A percentile compares a stretch with the other conserved stretches of the same genome.
These are phyloP conservation scores for Agaricus sinodeliciosus DNA, from an alignment of 768 basidiomycete species.

Conservation along the genomic window DNA sequence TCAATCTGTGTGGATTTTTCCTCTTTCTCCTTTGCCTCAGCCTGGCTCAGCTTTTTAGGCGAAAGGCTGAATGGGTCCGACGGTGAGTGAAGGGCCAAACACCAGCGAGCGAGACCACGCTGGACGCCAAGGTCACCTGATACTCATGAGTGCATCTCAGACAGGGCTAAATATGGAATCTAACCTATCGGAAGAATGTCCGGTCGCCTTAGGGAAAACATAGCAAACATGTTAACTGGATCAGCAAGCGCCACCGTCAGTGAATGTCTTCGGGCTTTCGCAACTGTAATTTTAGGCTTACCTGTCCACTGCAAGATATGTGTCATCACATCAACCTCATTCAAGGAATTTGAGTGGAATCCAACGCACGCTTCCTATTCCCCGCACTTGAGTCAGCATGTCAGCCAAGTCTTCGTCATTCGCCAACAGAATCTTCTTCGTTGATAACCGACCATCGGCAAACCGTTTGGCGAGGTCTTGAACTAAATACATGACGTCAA, in stretches of 20 bases:
- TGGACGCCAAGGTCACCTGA: slow-evolving; percentile 84
- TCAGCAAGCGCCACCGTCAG: slow-evolving; percentile 6
- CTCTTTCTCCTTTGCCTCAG: slow-evolving; percentile 9
- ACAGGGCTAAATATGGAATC: slow-evolving; percentile 4
- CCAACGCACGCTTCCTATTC: slow-evolving; percentile 62
- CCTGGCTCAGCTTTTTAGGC: slow-evolving; percentile 37
- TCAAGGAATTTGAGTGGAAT: background rate
- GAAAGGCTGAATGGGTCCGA: slow-evolving; percentile 40
- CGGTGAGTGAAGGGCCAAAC: slow-evolving; percentile 54
- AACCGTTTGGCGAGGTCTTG: slow-evolving; percentile 76
- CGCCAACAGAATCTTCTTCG: slow-evolving; percentile 61
- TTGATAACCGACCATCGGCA: slow-evolving; percentile 71
- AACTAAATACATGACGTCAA: slow-evolving; percentile 34
- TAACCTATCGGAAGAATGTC: slow-evolving; percentile 57
- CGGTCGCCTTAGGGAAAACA: slow-evolving; percentile 80
- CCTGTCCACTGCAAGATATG: slow-evolving; percentile 49
- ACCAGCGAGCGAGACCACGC: slow-evolving; percentile 63
- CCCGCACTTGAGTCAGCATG: slow-evolving; percentile 72
- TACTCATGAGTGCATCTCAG: slow-evolving; percentile 2
- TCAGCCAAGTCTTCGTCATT: slow-evolving; percentile 71
- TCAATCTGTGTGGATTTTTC: slow-evolving; percentile 1
- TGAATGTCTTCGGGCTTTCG: background rate
- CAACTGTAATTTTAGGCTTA: slow-evolving; percentile 18
- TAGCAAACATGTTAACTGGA: slow-evolving; percentile 87
- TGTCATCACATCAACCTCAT: background rate